Percentiles rank a stretch among this genome's conserved stretches.
phyloP scores from a whole-genome alignment of 2,329 filamentous ascomycete genomes.

The Calonectria crousiana region DNA sequence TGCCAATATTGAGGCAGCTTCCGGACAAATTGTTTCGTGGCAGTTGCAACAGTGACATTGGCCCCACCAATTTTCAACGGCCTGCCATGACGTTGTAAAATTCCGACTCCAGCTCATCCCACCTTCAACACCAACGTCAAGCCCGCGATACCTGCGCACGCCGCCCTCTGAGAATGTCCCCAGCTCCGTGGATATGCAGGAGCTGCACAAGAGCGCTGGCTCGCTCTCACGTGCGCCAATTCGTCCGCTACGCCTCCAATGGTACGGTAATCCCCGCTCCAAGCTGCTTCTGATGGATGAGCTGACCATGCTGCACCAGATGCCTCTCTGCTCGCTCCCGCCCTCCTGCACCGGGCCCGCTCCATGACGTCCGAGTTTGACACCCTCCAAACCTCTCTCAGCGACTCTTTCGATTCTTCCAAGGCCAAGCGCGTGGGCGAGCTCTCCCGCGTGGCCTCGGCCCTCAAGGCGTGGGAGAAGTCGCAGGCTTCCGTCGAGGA shows the following conservation, averaged over 20 bases:
- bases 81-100: constrained; percentile 34
- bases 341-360: constrained; percentile 71
- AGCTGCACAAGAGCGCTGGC: constrained; percentile 49
- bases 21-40: not conserved
- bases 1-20: not conserved
- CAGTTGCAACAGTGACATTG: not conserved
- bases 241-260: constrained; percentile 49
- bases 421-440: constrained; percentile 72
- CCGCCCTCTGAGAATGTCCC: constrained; percentile 43
- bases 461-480: constrained; percentile 70
- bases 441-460: constrained; percentile 67
- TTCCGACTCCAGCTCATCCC: constrained; percentile 22
- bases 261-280: constrained; percentile 33
- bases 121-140: constrained; percentile 8
- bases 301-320: constrained; percentile 26
- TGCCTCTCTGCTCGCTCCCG: constrained; percentile 58
- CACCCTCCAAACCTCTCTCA: constrained; percentile 63
- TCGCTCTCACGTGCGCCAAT: constrained; percentile 39
- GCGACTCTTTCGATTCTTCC: constrained; percentile 66
- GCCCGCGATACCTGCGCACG: not conserved
- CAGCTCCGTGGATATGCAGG: constrained; percentile 52
- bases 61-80: constrained; percentile 24
- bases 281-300: not conserved
- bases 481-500: constrained; percentile 66
- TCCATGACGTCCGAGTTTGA: constrained; percentile 69